phyloP scores from a whole-genome alignment of 805 yeast genomes.

The Candida stauntonica region DNA sequence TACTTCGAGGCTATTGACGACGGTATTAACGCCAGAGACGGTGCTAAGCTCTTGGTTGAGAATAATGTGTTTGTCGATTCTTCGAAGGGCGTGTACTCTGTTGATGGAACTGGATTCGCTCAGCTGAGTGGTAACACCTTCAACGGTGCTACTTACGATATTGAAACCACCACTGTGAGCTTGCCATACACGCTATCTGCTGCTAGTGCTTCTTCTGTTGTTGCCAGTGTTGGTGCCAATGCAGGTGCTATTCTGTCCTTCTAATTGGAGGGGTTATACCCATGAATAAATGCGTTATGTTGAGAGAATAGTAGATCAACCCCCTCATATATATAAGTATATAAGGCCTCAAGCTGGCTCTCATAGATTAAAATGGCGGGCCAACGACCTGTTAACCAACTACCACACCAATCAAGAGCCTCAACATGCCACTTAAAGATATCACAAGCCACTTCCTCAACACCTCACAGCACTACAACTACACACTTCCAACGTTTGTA shows the following conservation, averaged over 20 bases:
- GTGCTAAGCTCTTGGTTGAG: conserved; percentile 1
- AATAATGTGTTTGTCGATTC: conserved; percentile 1
- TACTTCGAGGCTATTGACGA: not conserved
- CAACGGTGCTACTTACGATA: not conserved
- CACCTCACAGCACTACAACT: no score
- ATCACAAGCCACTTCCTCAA: no score
- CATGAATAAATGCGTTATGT: no score
- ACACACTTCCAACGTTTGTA: no score
- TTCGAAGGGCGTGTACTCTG: conserved; percentile 4
- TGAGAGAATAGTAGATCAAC: no score
- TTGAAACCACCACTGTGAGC: not conserved
- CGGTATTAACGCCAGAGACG: conserved; percentile 4
- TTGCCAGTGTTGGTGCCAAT: conserved; percentile 1
- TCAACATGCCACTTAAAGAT: no score
- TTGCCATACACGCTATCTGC: not conserved
- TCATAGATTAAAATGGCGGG: no score
- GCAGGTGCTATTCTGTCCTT: conserved; percentile 3
- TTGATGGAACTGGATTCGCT: conserved; percentile 3
- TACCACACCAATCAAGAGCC: no score
- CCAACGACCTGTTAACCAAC: no score
- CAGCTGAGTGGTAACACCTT: conserved; percentile 1
- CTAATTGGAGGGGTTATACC: no score
- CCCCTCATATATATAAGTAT: no score
- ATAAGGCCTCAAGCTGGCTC: no score
- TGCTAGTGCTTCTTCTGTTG: not conserved